phyloP scores from a whole-genome alignment of 768 basidiomycete species.

The Termitomyces heimii region DNA sequence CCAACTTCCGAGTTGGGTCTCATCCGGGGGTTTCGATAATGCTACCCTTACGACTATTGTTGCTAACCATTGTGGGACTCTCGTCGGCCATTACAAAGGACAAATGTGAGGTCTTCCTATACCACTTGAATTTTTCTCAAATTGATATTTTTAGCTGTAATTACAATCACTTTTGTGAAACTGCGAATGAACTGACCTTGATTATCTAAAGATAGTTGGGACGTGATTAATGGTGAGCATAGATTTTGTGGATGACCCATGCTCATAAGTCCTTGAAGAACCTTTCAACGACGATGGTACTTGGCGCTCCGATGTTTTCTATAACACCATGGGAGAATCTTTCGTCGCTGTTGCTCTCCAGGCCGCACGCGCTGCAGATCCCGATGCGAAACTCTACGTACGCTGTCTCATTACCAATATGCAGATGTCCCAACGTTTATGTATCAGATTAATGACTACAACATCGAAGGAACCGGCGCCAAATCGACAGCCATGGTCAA shows the following conservation, averaged over 20 bases:
- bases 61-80: constrained; percentile 39
- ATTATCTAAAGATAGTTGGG: constrained; percentile 28
- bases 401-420: not conserved
- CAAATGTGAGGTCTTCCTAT: constrained; percentile 30
- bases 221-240: constrained; percentile 34
- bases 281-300: constrained; percentile 61
- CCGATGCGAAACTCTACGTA: constrained; percentile 51
- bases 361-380: constrained; percentile 49
- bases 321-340: constrained; percentile 37
- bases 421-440: not conserved
- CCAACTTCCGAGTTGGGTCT: constrained; percentile 48
- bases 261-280: constrained; percentile 23
- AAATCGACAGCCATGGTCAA: constrained; percentile 52
- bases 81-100: constrained; percentile 50
- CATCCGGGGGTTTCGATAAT: constrained; percentile 34
- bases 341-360: constrained; percentile 49
- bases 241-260: not conserved
- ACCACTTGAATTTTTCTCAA: not conserved
- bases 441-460: constrained; percentile 31
- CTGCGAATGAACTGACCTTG: not conserved
- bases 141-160: constrained; percentile 23
- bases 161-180: constrained; percentile 15
- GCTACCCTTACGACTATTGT: constrained; percentile 38
- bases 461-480: constrained; percentile 37
- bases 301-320: constrained; percentile 49